A percentile compares a stretch with the other conserved stretches of the same genome.
Conservation (phyloP, 805 yeast genomes). For the Lipomyces oligophaga region DNA sequence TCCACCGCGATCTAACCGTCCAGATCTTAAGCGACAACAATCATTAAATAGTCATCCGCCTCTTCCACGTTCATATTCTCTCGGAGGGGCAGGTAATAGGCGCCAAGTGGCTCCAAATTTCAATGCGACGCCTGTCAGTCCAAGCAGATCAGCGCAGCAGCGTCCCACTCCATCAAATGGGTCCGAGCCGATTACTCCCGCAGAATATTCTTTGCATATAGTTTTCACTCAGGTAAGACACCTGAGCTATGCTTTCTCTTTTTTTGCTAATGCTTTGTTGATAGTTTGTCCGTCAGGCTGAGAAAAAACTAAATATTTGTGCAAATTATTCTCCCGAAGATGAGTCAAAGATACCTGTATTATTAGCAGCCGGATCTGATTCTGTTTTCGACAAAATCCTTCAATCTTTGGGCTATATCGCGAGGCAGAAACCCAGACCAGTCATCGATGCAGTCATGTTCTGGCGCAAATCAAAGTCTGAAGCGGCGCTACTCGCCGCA, state of each 20-base stretch:
- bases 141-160: not conserved
- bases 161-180: not conserved
- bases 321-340: slow-evolving; percentile 57
- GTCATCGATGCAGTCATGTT: slow-evolving; percentile 97
- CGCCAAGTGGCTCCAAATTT: too few species aligned
- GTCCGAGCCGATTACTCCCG: slow-evolving; percentile 61
- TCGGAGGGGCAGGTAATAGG: slow-evolving; percentile 13
- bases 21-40: too few species aligned
- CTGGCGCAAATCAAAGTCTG: slow-evolving; percentile 93
- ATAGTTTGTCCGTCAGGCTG: slow-evolving; percentile 84
- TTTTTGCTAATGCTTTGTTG: not conserved
- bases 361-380: slow-evolving; percentile 82
- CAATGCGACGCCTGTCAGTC: too few species aligned
- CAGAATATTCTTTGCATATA: slow-evolving; percentile 90
- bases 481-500: slow-evolving; percentile 55
- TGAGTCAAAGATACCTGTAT: slow-evolving; percentile 75
- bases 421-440: slow-evolving; percentile 85
- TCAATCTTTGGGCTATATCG: slow-evolving; percentile 82
- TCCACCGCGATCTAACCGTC: not conserved
- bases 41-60: slow-evolving; percentile 14
- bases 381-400: slow-evolving; percentile 81
- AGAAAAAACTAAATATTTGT: slow-evolving; percentile 74
- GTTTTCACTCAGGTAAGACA: slow-evolving; percentile 68
- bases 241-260: not conserved
- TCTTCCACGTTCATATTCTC: slow-evolving; percentile 19